A percentile compares a stretch with the other conserved stretches of the same genome.
phyloP scores from a whole-genome alignment of 2,329 filamentous ascomycete genomes.

The Colletotrichum tropicicola region DNA sequence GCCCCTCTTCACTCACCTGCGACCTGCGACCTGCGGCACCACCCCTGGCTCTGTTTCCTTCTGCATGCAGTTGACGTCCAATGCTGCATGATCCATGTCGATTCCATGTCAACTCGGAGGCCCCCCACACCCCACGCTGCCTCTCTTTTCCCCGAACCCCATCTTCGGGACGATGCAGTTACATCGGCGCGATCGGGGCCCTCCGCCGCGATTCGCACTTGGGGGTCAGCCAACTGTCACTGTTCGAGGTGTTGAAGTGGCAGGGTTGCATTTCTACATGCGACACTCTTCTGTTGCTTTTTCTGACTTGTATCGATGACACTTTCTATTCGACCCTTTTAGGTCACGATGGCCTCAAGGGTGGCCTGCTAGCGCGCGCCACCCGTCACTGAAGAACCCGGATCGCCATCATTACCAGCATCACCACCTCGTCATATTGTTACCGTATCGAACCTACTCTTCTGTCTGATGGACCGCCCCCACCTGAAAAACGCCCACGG shows the following conservation, averaged over 20 bases:
- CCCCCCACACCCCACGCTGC: not conserved
- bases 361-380: not conserved
- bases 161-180: slow-evolving; percentile 13
- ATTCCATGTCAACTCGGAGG: not conserved
- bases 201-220: not conserved
- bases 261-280: not conserved
- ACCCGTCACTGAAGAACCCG: not conserved
- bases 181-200: slow-evolving; percentile 5
- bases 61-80: too few relatives aligned
- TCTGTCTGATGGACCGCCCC: slow-evolving; percentile 50
- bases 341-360: not conserved
- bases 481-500: slow-evolving; percentile 63
- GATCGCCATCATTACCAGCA: too few relatives aligned
- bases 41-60: too few relatives aligned
- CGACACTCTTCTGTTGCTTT: not conserved
- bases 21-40: too few relatives aligned
- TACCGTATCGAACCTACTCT: slow-evolving; percentile 49
- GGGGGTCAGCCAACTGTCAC: not conserved
- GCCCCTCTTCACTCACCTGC: too few relatives aligned
- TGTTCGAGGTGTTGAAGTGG: too few relatives aligned
- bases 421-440: slow-evolving; percentile 38
- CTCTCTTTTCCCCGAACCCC: not conserved
- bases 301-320: not conserved
- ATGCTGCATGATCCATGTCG: too few relatives aligned
- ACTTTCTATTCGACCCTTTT: not conserved